A percentile compares a stretch with the other conserved stretches of the same genome.
Evolutionary conservation across 2,329 filamentous ascomycete genomes (phyloP).

Genomic region (Alternaria novae-zelandiae): DNA sequence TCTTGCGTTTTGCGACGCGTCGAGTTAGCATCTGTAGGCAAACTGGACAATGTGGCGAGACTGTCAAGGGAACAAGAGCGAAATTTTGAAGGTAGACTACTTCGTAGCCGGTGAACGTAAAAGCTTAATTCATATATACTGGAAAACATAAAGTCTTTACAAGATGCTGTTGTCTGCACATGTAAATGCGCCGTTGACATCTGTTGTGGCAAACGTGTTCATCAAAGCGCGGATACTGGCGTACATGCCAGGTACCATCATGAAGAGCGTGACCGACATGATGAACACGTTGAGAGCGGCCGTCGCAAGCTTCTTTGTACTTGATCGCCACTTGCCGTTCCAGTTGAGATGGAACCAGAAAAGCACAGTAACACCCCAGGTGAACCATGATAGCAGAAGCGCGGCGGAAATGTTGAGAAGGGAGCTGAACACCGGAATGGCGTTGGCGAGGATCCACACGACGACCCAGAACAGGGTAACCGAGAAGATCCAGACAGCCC

Average conservation of each 20-base stretch:
- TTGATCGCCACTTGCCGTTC: slow-evolving; percentile 31
- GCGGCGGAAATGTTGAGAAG: slow-evolving; percentile 35
- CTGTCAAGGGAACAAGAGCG: not conserved
- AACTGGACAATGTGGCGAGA: not conserved
- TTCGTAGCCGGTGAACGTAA: not conserved
- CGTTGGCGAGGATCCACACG: slow-evolving; percentile 37
- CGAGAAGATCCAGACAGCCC: slow-evolving; percentile 29
- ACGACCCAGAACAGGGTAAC: slow-evolving; percentile 35
- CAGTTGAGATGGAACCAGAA: slow-evolving; percentile 40
- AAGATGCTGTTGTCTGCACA: slow-evolving; percentile 37
- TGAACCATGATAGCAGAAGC: slow-evolving; percentile 35
- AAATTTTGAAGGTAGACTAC: not conserved
- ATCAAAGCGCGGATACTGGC: slow-evolving; percentile 31
- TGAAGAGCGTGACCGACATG: slow-evolving; percentile 27
- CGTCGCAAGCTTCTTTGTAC: slow-evolving; percentile 24
- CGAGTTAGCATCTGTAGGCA: not conserved
- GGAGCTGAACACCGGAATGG: slow-evolving; percentile 36
- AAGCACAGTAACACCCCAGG: slow-evolving; percentile 36
- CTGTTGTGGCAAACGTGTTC: slow-evolving; percentile 30
- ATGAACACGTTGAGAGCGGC: slow-evolving; percentile 31
- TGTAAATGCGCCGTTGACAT: slow-evolving; percentile 37
- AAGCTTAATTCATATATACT: not conserved
- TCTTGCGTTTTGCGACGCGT: not conserved
- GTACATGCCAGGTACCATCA: slow-evolving; percentile 37
- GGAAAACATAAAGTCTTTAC: slow-evolving; percentile 4